A percentile compares a stretch with the other conserved stretches of the same genome.
phyloP scores from a whole-genome alignment of 2,329 filamentous ascomycete species.

The Torrubiella hemipterigena region DNA sequence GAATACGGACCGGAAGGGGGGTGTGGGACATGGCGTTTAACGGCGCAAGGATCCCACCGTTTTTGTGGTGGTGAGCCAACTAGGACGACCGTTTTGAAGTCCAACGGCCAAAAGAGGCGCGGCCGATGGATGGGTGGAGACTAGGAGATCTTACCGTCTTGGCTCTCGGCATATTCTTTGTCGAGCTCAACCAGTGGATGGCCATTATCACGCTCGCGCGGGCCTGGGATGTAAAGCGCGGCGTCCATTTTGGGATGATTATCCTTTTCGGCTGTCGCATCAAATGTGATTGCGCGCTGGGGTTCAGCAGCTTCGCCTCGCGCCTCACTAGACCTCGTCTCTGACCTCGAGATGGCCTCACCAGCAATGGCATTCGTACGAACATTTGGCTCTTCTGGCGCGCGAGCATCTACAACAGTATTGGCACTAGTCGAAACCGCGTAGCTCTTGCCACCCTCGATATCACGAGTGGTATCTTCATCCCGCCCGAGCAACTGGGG shows the following conservation, averaged over 20 bases:
- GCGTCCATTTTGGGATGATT: slow-evolving; percentile 12
- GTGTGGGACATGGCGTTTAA: too few relatives aligned
- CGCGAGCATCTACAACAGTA: not conserved
- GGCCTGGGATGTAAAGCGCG: slow-evolving; percentile 18
- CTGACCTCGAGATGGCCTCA: too few relatives aligned
- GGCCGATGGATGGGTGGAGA: slow-evolving; percentile 9
- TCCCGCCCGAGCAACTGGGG: not conserved
- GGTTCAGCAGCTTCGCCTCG: too few relatives aligned
- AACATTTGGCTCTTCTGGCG: too few relatives aligned
- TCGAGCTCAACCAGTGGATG: slow-evolving; percentile 15
- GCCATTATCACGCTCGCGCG: slow-evolving; percentile 18
- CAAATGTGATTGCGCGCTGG: slow-evolving; percentile 14
- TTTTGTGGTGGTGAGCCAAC: too few relatives aligned
- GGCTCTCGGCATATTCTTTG: slow-evolving; percentile 8
- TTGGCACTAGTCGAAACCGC: not conserved
- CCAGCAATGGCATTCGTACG: too few relatives aligned
- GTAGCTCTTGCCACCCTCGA: not conserved
- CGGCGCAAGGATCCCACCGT: too few relatives aligned
- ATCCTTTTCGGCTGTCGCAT: slow-evolving; percentile 12
- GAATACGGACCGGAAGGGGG: too few relatives aligned
- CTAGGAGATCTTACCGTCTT: slow-evolving; percentile 10
- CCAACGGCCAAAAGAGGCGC: too few relatives aligned
- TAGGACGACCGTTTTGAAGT: too few relatives aligned
- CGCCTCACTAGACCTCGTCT: too few relatives aligned
- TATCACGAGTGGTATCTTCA: too few relatives aligned